Evolutionary conservation across 2,329 filamentous ascomycete genomes (phyloP).

Genomic region (Fusarium staphyleae): DNA sequence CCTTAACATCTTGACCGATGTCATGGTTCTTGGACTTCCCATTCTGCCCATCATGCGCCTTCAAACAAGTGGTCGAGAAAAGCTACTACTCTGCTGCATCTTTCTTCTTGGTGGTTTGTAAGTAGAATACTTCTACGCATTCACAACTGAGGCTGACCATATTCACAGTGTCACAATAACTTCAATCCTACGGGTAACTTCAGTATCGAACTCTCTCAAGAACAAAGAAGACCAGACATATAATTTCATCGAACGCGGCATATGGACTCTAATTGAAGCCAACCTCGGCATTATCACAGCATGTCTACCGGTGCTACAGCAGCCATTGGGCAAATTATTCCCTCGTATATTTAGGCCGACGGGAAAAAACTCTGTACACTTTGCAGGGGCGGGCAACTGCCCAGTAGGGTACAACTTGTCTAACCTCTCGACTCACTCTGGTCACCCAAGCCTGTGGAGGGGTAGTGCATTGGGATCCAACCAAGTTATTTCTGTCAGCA

Average conservation of each 20-base stretch:
- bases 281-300: constrained; percentile 49
- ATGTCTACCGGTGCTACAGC: constrained; percentile 44
- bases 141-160: too few relatives aligned
- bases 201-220: constrained; percentile 43
- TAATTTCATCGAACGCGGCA: constrained; percentile 35
- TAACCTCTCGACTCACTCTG: constrained; percentile 2
- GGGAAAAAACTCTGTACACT: constrained; percentile 18
- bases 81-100: constrained; percentile 46
- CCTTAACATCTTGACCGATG: constrained; percentile 49
- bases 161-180: constrained; percentile 46
- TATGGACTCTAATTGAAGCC: constrained; percentile 50
- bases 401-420: constrained; percentile 12
- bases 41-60: constrained; percentile 46
- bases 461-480: neutral
- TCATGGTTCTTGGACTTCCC: constrained; percentile 47
- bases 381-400: neutral
- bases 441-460: constrained; percentile 10
- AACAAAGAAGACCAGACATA: constrained; percentile 44
- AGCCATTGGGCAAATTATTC: constrained; percentile 26
- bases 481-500: constrained; percentile 7
- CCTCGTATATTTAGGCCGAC: constrained; percentile 26
- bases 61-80: constrained; percentile 44
- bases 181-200: constrained; percentile 49
- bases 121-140: too few relatives aligned
- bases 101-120: constrained; percentile 50